Evolutionary conservation across 768 basidiomycete genomes (phyloP).

Genomic region (Panaeolus cyanescens): DNA sequence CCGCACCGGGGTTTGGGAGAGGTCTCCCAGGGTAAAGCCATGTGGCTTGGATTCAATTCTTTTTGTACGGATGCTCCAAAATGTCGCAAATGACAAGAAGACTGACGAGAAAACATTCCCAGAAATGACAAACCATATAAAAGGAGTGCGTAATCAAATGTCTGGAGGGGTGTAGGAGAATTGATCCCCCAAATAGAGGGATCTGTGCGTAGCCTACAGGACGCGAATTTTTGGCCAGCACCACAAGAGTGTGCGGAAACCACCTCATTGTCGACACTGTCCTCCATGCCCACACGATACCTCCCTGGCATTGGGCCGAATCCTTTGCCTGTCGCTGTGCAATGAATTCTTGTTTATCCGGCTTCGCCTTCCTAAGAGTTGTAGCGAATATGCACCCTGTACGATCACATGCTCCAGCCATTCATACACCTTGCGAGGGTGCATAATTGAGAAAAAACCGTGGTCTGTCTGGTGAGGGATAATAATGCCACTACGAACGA

Average conservation of each 20-base stretch:
- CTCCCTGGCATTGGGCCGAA: conserved; percentile 44
- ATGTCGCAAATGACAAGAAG: background rate
- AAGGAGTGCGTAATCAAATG: conserved; percentile 5
- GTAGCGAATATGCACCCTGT: conserved; percentile 16
- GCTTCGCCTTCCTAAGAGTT: conserved; percentile 41
- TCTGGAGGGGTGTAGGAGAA: conserved; percentile 12
- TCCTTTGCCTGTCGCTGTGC: conserved; percentile 13
- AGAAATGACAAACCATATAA: conserved; percentile 12
- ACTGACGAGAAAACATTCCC: conserved; percentile 6
- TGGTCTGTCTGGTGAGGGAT: background rate
- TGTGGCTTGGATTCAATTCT: background rate
- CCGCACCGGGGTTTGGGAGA: conserved; percentile 51
- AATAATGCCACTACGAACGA: background rate
- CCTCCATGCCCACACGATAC: conserved; percentile 40
- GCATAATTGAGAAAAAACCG: background rate
- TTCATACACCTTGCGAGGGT: conserved; percentile 24
- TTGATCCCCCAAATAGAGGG: conserved; percentile 12
- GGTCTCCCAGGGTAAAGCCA: background rate
- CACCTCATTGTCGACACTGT: conserved; percentile 36
- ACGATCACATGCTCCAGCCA: conserved; percentile 14
- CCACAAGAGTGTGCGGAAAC: conserved; percentile 33
- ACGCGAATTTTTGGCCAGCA: conserved; percentile 7
- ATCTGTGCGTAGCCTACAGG: conserved; percentile 23
- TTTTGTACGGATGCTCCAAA: conserved; percentile 17
- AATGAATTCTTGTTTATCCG: conserved; percentile 48